A percentile compares a stretch with the other conserved stretches of the same genome.
phyloP scores from a whole-genome alignment of 768 basidiomycete genomes.

The Trametes cingulata region DNA sequence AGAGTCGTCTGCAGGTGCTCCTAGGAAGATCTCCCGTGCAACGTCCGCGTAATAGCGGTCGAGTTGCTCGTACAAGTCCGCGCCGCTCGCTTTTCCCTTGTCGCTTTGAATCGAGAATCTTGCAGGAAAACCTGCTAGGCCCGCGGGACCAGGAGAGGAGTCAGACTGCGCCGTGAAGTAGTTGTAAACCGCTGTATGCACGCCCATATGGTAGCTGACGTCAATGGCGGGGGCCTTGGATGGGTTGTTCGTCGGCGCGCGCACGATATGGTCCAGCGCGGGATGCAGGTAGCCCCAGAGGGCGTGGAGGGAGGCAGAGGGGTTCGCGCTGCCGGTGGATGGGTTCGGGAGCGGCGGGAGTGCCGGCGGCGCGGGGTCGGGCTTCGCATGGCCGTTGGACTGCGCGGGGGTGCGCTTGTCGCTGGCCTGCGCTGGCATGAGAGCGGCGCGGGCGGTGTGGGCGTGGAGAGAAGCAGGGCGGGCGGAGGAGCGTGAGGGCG shows the following conservation, averaged over 20 bases:
- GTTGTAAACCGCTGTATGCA: conserved; percentile 83
- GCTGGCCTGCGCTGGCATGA: conserved; percentile 14
- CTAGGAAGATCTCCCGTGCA: conserved; percentile 61
- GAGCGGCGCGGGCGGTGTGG: not conserved
- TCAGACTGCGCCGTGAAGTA: conserved; percentile 57
- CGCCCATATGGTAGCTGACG: conserved; percentile 70
- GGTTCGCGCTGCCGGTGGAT: conserved; percentile 57
- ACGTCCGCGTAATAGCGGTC: conserved; percentile 69
- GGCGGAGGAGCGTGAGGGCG: not conserved
- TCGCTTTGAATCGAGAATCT: conserved; percentile 26
- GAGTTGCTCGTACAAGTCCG: conserved; percentile 71
- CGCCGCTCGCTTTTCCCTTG: conserved; percentile 47
- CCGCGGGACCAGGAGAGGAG: conserved; percentile 33
- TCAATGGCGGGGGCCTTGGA: conserved; percentile 72
- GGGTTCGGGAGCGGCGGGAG: conserved; percentile 32
- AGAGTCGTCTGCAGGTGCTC: conserved; percentile 65
- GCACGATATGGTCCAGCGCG: conserved; percentile 75
- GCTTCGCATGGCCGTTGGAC: conserved; percentile 4
- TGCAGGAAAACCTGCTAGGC: conserved; percentile 18
- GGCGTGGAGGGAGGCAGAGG: conserved; percentile 67
- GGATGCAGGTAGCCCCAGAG: conserved; percentile 78
- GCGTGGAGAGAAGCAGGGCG: not conserved
- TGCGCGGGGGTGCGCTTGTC: not conserved
- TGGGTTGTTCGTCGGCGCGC: conserved; percentile 59
- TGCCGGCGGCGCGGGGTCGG: conserved; percentile 8